Evolutionary conservation across 2,329 filamentous ascomycete species (phyloP), one percentile per base, ranked within the genome.

Genomic region (Graphilbum fragrans): DNA sequence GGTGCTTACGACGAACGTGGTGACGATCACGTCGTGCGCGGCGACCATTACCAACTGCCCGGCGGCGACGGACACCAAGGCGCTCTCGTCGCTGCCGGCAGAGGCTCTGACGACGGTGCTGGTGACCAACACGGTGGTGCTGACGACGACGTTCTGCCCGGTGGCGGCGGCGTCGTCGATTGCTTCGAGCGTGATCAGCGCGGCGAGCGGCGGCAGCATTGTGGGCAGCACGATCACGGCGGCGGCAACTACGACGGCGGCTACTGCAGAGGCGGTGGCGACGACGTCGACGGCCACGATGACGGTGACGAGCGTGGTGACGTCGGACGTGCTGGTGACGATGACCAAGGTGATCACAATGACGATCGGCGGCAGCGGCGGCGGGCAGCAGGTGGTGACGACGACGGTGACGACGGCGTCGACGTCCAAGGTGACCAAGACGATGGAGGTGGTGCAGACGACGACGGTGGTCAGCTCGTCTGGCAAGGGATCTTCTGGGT

Each of bases 131-230:
- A 59, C 56, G 14, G 47, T 63, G 39, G 48, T 57, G 21, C 49
- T 65, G n/a, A 57, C 58, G 40, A 60, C 58, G 37, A 61, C 60
- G 35, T 52, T 65, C 43, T 66, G 64, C 59, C 63, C 65, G 40
- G 61, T 66, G 32, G 57, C 59, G 3, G 61, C 56, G 6, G 60
- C 58, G n/a, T 45, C 48, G 12, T 55, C 58, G 44, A 59, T 63
- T 54, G 55, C 61, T 20, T 61, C 60, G 8, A 57, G 58, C 51
- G 46, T 63, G 36, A 45, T 59, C 20, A 52, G 46, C 4, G 49
- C 47, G 3, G 53, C 53, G 39, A 55, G 55, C 33, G 48, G 55
- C 36, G 59, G 55, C 45, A 46, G 56, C 41, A 58, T 58, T 49
- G 55, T 50, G 14, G 61, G 60, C 42, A 51, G 55, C 39, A 65